Base-by-base conservation (phyloP, 192 early-diverging fungal species). In the Thamnidium elegans region DNA sequence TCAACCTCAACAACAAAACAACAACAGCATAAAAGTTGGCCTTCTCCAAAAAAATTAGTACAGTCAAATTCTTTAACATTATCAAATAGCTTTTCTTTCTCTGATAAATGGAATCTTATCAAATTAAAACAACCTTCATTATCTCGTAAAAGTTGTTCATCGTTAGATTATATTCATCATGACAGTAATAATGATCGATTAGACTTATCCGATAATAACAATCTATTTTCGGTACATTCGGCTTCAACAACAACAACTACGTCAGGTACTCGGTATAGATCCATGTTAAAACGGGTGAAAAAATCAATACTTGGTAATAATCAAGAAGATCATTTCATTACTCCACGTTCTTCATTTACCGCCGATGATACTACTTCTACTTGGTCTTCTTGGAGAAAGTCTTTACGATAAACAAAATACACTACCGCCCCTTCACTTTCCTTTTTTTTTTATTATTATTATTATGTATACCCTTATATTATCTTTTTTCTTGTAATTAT, bases 221-320 rank as follows among this genome's bases (percentile, higher is more conserved):
- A 56, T 36, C 17, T 39, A 56, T 39, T 34, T 8, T 30, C 31
- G 55, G 31, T 56, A 36, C 15, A 15, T 59, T 59, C 42, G 36
- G 58, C 36, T 44, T 20, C 36, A 17, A 13, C 58, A 44, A 31
- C 39, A 23, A 26, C 21, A 4, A 59, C 42, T 44, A 23, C 19
- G 19, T 42, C 58, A 59, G 46, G 1, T 19, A 17, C 46, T 48
- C 58, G 58, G 58, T 59, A 59, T 45, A 43, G 23, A 59, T 42
- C 58, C 0, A 45, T 59, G 43, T 21, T 59, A 20, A 43, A 59
- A 20, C 58, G 58, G 43, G 58, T 59, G 23, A 59, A 59, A 26
- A 39, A 59, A 8, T 59, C 58, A 0, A 20, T 59, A 26, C 34
- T 56, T 39, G 55, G 55, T 56, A 30, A 56, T 9, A 13, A 56